These are phyloP conservation scores for Hypoxylon sp. DNA, from an alignment of 2,329 filamentous ascomycete species.

Conservation along the genomic window DNA sequence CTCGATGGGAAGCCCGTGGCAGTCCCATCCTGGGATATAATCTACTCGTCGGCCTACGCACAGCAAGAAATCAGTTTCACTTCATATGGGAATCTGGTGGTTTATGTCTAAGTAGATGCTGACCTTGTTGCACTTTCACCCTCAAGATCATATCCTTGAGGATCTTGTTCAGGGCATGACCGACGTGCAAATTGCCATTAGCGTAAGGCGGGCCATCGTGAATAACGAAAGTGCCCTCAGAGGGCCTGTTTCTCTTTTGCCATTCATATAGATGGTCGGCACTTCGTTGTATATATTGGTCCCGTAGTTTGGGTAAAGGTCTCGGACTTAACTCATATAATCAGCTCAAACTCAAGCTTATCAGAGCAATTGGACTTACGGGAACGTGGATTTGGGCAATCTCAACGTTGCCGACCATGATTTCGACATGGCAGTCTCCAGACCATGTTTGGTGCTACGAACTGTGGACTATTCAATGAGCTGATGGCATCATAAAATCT, in stretches of 20 bases:
- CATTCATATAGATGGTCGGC: constrained; percentile 90
- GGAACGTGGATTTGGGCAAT: constrained; percentile 80
- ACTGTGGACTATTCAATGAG: constrained; percentile 12
- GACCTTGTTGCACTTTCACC: constrained; percentile 78
- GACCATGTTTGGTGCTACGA: constrained; percentile 38
- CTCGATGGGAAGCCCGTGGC: constrained; percentile 96
- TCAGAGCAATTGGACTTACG: constrained; percentile 59
- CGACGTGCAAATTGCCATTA: constrained; percentile 90
- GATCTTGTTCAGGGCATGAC: constrained; percentile 96
- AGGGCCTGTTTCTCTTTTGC: constrained; percentile 73
- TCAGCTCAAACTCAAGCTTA: constrained; percentile 36
- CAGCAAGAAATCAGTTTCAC: constrained; percentile 26
- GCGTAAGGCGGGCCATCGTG: constrained; percentile 98
- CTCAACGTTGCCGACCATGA: constrained; percentile 80
- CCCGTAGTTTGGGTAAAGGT: constrained; percentile 61
- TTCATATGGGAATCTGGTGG: constrained; percentile 5
- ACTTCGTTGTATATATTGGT: constrained; percentile 77
- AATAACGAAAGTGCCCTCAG: constrained; percentile 75
- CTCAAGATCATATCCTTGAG: constrained; percentile 94
- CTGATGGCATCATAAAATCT: constrained; percentile 24
- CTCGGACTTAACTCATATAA: constrained; percentile 58
- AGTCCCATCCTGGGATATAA: constrained; percentile 96
- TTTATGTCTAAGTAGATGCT: constrained; percentile 22
- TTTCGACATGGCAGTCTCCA: constrained; percentile 58
- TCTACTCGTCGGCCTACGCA: constrained; percentile 71